Percentiles rank a stretch among this genome's conserved stretches.
Evolutionary conservation across 2,329 filamentous ascomycete species (phyloP).

Genomic region (Juglanconis oblonga): DNA sequence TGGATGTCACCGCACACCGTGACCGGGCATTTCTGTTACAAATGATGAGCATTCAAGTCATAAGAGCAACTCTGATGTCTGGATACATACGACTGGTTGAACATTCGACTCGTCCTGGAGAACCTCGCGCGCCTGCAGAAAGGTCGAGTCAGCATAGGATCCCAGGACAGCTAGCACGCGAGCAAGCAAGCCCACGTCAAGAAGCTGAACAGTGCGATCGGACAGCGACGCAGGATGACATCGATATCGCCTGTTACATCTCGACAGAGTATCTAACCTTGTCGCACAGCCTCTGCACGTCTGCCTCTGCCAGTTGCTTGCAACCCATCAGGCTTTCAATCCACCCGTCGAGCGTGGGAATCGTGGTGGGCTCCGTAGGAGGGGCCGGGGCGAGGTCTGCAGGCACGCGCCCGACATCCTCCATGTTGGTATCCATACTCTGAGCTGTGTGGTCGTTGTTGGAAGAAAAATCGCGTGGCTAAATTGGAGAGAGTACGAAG

Average conservation of each 20-base stretch:
- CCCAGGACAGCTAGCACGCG: conserved; percentile 12
- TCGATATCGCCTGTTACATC: not conserved
- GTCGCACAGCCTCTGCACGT: conserved; percentile 96
- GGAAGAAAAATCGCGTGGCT: conserved; percentile 6
- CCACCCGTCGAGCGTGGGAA: conserved; percentile 94
- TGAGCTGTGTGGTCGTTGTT: conserved; percentile 12
- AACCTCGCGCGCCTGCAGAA: conserved; percentile 80
- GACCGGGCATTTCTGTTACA: conserved; percentile 85
- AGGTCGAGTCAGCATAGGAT: conserved; percentile 29
- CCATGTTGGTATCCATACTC: conserved; percentile 96
- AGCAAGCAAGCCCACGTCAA: not conserved
- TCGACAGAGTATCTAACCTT: conserved; percentile 61
- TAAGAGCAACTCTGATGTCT: not conserved
- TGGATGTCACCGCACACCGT: conserved; percentile 99
- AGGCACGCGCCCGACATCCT: conserved; percentile 87
- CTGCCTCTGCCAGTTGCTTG: conserved; percentile 93
- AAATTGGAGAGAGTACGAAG: conserved; percentile 1
- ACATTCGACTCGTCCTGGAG: conserved; percentile 98
- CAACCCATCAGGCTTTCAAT: conserved; percentile 97
- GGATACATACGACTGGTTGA: conserved; percentile 81
- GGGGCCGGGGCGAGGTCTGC: conserved; percentile 71
- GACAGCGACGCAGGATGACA: not conserved
- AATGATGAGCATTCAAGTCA: conserved; percentile 26
- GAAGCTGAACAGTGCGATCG: not conserved
- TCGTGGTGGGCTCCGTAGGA: conserved; percentile 74